phyloP scores from a whole-genome alignment of 495 filamentous ascomycete species.

The Hyaloscypha bicolor region DNA sequence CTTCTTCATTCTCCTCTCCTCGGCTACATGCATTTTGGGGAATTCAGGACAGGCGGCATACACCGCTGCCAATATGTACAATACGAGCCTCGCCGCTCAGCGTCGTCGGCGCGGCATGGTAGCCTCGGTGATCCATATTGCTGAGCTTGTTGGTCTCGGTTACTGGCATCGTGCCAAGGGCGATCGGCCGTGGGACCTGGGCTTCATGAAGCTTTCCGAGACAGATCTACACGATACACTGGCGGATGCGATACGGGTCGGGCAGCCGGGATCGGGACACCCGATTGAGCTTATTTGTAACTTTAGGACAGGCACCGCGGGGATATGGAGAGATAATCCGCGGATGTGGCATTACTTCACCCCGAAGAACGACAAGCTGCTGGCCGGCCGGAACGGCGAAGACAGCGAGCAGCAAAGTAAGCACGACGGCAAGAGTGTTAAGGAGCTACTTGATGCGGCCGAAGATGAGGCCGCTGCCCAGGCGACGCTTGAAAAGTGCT shows the following conservation, averaged over 20 bases:
- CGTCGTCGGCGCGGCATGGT: slow-evolving; percentile 30
- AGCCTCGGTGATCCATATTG: slow-evolving; percentile 56
- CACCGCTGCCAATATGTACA: slow-evolving; percentile 52
- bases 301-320: slow-evolving; percentile 6
- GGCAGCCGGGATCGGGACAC: slow-evolving; percentile 3
- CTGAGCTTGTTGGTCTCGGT: slow-evolving; percentile 58
- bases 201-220: slow-evolving; percentile 49
- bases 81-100: slow-evolving; percentile 37
- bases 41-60: slow-evolving; percentile 53
- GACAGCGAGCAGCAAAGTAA: not conserved
- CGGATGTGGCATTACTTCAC: not conserved
- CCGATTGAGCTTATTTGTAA: slow-evolving; percentile 24
- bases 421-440: not conserved
- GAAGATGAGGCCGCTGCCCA: not conserved
- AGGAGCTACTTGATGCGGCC: not conserved
- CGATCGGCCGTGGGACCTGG: slow-evolving; percentile 24
- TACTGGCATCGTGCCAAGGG: slow-evolving; percentile 33
- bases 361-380: not conserved
- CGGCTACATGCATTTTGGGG: slow-evolving; percentile 47
- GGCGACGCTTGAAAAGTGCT: not conserved
- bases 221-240: slow-evolving; percentile 63
- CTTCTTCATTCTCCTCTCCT: slow-evolving; percentile 61
- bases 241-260: slow-evolving; percentile 53
- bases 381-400: too few species aligned
- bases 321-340: not conserved